Conservation (phyloP, 805 yeast genomes). For the Saitoella complicata region DNA sequence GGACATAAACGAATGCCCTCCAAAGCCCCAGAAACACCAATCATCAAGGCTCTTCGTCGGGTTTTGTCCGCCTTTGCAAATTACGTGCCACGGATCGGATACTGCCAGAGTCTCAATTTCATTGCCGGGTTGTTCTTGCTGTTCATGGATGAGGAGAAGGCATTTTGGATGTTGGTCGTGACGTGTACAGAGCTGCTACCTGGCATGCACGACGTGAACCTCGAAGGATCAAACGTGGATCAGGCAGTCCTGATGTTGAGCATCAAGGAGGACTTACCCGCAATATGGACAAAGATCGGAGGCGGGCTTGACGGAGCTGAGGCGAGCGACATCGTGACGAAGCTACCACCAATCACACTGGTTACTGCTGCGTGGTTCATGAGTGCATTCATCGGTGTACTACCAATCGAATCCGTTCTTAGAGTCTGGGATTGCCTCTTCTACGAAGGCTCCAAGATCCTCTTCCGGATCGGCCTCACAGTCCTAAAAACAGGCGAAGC, state of each 20-base stretch:
- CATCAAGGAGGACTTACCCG: conserved; percentile 67
- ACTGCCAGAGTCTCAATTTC: conserved; percentile 89
- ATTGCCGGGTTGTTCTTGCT: conserved; percentile 72
- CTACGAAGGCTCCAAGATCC: conserved; percentile 76
- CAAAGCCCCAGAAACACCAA: conserved; percentile 36
- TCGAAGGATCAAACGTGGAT: conserved; percentile 89
- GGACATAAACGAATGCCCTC: neutral
- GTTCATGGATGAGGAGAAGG: conserved; percentile 75
- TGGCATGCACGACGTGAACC: conserved; percentile 73
- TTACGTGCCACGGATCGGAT: conserved; percentile 80
- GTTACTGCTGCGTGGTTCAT: conserved; percentile 97
- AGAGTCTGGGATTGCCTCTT: conserved; percentile 91
- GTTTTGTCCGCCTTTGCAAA: conserved; percentile 72
- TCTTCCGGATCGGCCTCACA: conserved; percentile 70
- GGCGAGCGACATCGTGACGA: conserved; percentile 36
- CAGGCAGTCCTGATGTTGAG: conserved; percentile 89
- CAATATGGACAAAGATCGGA: conserved; percentile 45
- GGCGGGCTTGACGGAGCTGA: conserved; percentile 27
- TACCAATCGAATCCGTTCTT: conserved; percentile 77
- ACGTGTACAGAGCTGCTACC: conserved; percentile 75
- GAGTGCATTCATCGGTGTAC: conserved; percentile 83
- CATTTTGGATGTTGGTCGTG: conserved; percentile 92
- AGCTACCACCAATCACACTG: conserved; percentile 76
- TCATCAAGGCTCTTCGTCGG: conserved; percentile 58
- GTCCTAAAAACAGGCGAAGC: conserved; percentile 64